These are phyloP conservation scores for Mallotus repandus DNA, from an alignment of 441 rosid genomes.

Conservation along the genomic window DNA sequence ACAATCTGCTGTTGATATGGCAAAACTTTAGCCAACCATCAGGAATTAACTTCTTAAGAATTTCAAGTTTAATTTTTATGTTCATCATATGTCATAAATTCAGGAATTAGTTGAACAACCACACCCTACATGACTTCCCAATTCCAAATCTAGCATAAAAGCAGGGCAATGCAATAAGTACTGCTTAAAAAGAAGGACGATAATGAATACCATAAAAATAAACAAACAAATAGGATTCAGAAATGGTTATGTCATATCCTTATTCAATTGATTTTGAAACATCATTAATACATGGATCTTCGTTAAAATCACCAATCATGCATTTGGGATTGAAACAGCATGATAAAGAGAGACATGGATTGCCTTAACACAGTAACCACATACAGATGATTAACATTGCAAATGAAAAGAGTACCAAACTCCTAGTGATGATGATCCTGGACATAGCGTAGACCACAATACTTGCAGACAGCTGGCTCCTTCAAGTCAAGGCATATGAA, in stretches of 20 bases:
- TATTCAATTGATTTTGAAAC: constrained; percentile 12
- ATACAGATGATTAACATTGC: constrained; percentile 5
- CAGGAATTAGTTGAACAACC: background rate
- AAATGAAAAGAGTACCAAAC: background rate
- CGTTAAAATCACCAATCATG: background rate
- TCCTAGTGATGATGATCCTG: constrained; percentile 91
- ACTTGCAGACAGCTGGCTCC: constrained; percentile 93
- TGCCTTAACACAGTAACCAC: background rate
- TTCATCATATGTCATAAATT: background rate
- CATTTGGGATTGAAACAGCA: background rate
- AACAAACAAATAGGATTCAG: background rate
- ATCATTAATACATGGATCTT: constrained; percentile 9
- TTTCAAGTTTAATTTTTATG: background rate
- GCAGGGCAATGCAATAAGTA: background rate
- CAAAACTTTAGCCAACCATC: background rate
- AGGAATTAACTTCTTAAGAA: background rate
- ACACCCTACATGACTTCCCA: background rate
- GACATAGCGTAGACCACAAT: constrained; percentile 86
- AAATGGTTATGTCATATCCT: constrained; percentile 6
- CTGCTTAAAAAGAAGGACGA: background rate
- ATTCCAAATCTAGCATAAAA: background rate
- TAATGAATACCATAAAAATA: background rate
- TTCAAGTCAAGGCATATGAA: constrained; percentile 88
- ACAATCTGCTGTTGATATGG: background rate
- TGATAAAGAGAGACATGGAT: background rate